Evolutionary conservation across 2,329 filamentous ascomycete genomes (phyloP).

Genomic region (Colletotrichum sp.): DNA sequence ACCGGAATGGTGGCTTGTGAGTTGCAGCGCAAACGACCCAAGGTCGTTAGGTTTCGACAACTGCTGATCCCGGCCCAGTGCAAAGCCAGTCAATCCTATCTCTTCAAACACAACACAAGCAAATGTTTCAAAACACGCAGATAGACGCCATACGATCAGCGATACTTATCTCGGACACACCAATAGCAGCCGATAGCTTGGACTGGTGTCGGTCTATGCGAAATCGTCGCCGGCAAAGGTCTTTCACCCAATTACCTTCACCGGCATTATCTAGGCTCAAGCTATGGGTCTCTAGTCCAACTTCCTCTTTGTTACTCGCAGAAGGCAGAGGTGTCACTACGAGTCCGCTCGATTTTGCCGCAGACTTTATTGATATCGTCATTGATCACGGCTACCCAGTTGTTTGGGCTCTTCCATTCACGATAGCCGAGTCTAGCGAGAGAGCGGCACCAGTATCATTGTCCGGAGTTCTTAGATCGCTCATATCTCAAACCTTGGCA

Average conservation of each 20-base stretch:
- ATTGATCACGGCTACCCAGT: not conserved
- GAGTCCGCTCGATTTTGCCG: not conserved
- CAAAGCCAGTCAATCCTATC: fast-evolving
- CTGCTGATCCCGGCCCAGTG: fast-evolving
- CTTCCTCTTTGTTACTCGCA: not conserved
- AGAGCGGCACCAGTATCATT: not conserved
- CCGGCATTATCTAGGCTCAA: not conserved
- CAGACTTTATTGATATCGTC: not conserved
- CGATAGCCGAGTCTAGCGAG: no score
- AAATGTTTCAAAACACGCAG: not conserved
- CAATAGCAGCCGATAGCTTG: not conserved
- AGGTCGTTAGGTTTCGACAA: fast-evolving
- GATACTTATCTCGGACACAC: fast-evolving
- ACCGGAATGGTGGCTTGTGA: not conserved
- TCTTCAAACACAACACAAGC: fast-evolving
- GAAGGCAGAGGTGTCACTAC: not conserved
- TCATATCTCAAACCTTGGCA: not conserved
- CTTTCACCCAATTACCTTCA: not conserved
- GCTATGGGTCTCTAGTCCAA: not conserved
- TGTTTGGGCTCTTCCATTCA: not conserved
- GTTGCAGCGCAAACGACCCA: not conserved
- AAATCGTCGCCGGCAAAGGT: not conserved
- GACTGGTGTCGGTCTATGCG: not conserved
- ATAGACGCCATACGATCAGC: not conserved
- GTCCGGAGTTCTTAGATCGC: fast-evolving